phyloP scores from a whole-genome alignment of 1,139 yeast genomes.

The Hyphopichia wangnamkhiaoensis region DNA sequence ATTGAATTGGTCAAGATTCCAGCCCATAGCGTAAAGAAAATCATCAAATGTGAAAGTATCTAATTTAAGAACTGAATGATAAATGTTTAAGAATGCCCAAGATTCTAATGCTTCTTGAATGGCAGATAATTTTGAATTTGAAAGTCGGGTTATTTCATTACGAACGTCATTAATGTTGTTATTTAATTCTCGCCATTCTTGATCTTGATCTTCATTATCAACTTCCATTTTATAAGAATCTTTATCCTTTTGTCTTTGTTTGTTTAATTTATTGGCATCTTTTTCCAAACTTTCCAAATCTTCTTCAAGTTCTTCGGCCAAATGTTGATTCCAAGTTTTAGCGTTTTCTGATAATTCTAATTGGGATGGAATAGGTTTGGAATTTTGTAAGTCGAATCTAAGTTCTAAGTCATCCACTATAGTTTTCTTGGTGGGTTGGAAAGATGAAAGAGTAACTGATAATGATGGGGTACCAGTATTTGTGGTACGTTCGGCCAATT shows the following conservation, averaged over 20 bases:
- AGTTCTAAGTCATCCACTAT: constrained; percentile 40
- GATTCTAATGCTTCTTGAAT: constrained; percentile 57
- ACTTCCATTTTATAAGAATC: constrained; percentile 9
- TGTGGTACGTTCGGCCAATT: neutral
- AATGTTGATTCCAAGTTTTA: constrained; percentile 20
- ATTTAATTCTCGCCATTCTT: constrained; percentile 14
- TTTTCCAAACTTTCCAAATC: constrained; percentile 5
- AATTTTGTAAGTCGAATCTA: constrained; percentile 42
- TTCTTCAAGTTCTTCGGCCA: constrained; percentile 16
- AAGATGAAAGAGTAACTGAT: constrained; percentile 15
- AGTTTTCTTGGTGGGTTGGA: constrained; percentile 43
- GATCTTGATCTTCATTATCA: constrained; percentile 9
- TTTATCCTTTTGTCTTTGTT: constrained; percentile 2
- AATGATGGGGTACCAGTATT: constrained; percentile 2
- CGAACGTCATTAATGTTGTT: constrained; percentile 7
- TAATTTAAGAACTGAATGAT: constrained; percentile 59
- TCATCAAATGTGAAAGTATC: constrained; percentile 84
- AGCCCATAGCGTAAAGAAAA: constrained; percentile 62
- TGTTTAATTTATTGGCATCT: neutral
- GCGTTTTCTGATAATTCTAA: constrained; percentile 36
- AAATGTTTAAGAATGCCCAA: constrained; percentile 77
- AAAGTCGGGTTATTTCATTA: constrained; percentile 17
- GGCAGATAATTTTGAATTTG: constrained; percentile 16
- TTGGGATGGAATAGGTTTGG: constrained; percentile 31
- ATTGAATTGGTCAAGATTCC: constrained; percentile 48